Evolutionary conservation across 805 yeast species (phyloP).

Genomic region (Kazachstania africana): DNA sequence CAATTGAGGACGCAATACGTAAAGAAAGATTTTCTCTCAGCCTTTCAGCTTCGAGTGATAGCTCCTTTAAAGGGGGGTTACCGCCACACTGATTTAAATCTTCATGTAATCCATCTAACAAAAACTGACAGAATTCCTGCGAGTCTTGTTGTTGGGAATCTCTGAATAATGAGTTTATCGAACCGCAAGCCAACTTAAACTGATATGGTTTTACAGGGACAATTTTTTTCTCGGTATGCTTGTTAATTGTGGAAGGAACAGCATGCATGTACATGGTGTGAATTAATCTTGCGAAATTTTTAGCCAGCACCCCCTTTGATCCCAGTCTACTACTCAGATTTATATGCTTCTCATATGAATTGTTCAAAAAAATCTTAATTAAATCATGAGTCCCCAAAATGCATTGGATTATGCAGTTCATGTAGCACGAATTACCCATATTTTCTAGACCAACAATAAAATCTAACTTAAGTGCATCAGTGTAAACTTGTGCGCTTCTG

Average conservation of each 20-base stretch:
- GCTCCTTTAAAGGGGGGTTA: conserved; percentile 41
- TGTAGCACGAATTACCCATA: conserved; percentile 85
- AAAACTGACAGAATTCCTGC: conserved; percentile 81
- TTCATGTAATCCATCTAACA: conserved; percentile 85
- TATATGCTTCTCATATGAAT: conserved; percentile 55
- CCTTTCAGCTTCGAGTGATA: conserved; percentile 61
- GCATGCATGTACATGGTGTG: conserved; percentile 39
- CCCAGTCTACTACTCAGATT: conserved; percentile 68
- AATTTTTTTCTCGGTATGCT: background rate
- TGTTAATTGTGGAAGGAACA: conserved; percentile 4
- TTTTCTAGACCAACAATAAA: conserved; percentile 68
- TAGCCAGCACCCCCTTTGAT: conserved; percentile 68
- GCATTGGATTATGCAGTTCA: conserved; percentile 85
- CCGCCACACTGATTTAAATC: conserved; percentile 66
- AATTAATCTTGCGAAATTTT: conserved; percentile 54
- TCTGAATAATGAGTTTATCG: conserved; percentile 62
- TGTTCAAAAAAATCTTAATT: conserved; percentile 49
- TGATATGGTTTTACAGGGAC: conserved; percentile 42
- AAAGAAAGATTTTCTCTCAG: conserved; percentile 62
- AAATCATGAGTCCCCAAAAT: conserved; percentile 62
- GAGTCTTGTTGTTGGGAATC: conserved; percentile 87
- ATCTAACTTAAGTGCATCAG: conserved; percentile 15
- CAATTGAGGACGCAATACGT: conserved; percentile 75
- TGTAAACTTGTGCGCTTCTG: background rate
- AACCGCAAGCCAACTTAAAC: conserved; percentile 62